Percentiles rank a stretch among this genome's conserved stretches.
phyloP scores from a whole-genome alignment of 78 protist species.

The Dictyostelium purpureum region DNA sequence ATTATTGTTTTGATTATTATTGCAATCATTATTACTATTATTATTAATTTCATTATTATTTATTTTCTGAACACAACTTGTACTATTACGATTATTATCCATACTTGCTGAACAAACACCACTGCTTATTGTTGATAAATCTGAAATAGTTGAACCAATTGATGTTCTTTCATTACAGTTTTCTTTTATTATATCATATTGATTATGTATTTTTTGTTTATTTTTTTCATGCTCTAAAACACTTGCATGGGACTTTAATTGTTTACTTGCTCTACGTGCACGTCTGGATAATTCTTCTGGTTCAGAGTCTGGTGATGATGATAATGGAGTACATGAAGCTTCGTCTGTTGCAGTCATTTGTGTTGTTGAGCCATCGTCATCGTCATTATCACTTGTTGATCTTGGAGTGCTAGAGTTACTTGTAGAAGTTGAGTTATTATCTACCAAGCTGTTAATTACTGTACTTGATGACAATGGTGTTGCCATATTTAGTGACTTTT shows the following conservation, averaged over 20 bases:
- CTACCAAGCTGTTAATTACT: neutral
- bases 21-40: no score
- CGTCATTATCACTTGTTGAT: neutral
- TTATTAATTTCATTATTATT: no score
- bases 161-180: neutral
- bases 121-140: neutral
- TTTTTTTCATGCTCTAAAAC: neutral
- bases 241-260: neutral
- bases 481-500: constrained; percentile 11
- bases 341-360: neutral
- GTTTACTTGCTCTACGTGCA: neutral
- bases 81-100: no score
- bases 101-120: neutral
- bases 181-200: neutral
- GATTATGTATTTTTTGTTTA: neutral
- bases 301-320: constrained; percentile 26
- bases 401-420: neutral
- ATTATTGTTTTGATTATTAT: neutral
- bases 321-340: neutral
- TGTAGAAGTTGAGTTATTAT: neutral
- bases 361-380: neutral
- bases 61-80: no score
- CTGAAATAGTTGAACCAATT: neutral
- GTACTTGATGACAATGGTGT: neutral
- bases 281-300: constrained; percentile 34